These are phyloP conservation scores for Colletotrichum gloeosporioides DNA, from an alignment of 2,329 filamentous ascomycete species.

Conservation along the genomic window DNA sequence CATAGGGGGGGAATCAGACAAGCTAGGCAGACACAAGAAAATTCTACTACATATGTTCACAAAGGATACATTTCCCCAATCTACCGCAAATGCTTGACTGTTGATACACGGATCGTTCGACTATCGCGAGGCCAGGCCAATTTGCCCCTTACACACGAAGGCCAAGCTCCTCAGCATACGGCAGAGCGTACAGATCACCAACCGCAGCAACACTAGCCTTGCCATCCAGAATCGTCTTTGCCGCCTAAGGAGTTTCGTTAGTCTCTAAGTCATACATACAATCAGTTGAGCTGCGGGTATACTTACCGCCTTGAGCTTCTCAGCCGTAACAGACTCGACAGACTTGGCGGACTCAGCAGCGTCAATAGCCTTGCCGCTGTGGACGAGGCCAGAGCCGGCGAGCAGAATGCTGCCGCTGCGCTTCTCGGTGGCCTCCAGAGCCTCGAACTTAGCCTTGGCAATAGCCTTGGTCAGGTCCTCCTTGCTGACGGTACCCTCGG, in stretches of 20 bases:
- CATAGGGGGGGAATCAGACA: slow-evolving; percentile 12
- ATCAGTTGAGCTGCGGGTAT: not conserved
- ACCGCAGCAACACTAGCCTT: slow-evolving; percentile 91
- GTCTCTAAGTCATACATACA: slow-evolving; percentile 23
- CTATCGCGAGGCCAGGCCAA: slow-evolving; percentile 27
- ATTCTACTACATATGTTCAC: slow-evolving; percentile 54
- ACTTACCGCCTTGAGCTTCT: slow-evolving; percentile 86
- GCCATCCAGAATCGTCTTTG: slow-evolving; percentile 84
- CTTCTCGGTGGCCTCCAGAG: slow-evolving; percentile 81
- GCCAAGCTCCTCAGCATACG: slow-evolving; percentile 92
- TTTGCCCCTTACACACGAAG: slow-evolving; percentile 79
- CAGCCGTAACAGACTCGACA: slow-evolving; percentile 80
- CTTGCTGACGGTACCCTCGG: slow-evolving; percentile 75
- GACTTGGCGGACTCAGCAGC: slow-evolving; percentile 79
- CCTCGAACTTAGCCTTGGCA: slow-evolving; percentile 91
- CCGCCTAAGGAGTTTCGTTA: slow-evolving; percentile 64
- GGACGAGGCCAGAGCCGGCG: slow-evolving; percentile 83
- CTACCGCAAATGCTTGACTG: slow-evolving; percentile 38
- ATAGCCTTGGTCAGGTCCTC: slow-evolving; percentile 93
- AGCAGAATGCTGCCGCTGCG: slow-evolving; percentile 79
- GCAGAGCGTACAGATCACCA: slow-evolving; percentile 89
- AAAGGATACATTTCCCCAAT: slow-evolving; percentile 45
- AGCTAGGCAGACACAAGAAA: slow-evolving; percentile 24
- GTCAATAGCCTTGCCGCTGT: slow-evolving; percentile 83
- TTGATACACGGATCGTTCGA: slow-evolving; percentile 43